These are phyloP conservation scores for Rhodotorula sp. DNA, from an alignment of 1,284 basidiomycete species.

Conservation along the genomic window DNA sequence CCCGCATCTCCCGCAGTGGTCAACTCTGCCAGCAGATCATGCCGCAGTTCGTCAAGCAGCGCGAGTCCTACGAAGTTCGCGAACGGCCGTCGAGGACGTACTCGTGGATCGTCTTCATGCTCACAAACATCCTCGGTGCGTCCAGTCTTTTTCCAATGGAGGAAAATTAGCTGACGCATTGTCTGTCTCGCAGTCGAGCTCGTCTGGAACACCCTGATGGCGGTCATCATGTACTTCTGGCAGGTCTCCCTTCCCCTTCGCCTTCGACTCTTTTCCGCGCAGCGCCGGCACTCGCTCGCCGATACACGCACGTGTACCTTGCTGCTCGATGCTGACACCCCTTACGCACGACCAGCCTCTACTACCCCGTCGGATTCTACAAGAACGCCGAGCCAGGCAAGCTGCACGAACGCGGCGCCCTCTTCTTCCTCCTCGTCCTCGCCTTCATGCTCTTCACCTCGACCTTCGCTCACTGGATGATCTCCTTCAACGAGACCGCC, in stretches of 20 bases:
- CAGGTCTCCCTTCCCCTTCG: conserved; percentile 38
- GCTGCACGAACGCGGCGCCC: conserved; percentile 23
- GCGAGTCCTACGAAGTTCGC: conserved; percentile 66
- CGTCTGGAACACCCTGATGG: conserved; percentile 6
- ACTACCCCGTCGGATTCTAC: conserved; percentile 53
- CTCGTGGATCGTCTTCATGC: conserved; percentile 68
- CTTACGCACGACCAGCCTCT: neutral
- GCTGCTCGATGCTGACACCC: neutral
- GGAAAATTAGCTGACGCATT: conserved; percentile 28
- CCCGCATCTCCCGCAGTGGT: conserved; percentile 11
- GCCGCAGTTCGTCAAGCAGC: conserved; percentile 54
- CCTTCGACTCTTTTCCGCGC: neutral
- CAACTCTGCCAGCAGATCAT: conserved; percentile 43
- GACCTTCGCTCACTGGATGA: conserved; percentile 50
- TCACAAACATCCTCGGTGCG: conserved; percentile 50
- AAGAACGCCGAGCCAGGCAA: conserved; percentile 48
- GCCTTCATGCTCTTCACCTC: conserved; percentile 51
- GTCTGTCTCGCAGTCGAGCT: neutral
- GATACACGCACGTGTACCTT: neutral
- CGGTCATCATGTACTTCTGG: conserved; percentile 47
- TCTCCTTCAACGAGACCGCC: conserved; percentile 49
- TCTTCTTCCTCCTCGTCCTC: conserved; percentile 50
- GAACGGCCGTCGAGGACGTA: conserved; percentile 75
- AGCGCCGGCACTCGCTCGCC: neutral
- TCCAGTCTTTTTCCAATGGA: conserved; percentile 43